Conservation (phyloP, 2,329 filamentous ascomycete species). For the Neophaeococcomyces aloes region DNA sequence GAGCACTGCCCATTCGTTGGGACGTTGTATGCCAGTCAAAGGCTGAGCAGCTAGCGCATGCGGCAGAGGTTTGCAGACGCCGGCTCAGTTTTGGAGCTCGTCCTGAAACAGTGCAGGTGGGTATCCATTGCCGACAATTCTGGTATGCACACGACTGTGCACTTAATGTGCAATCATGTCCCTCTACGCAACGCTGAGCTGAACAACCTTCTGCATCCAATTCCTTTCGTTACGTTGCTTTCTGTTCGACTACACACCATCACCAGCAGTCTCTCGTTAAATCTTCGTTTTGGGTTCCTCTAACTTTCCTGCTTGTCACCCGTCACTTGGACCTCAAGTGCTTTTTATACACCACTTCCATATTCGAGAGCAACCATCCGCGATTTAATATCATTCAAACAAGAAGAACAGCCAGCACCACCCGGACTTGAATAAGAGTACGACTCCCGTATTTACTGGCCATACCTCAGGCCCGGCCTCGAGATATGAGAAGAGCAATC, state of each 20-base stretch:
- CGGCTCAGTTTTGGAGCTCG: background rate
- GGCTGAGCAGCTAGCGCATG: background rate
- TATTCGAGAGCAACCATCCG: background rate
- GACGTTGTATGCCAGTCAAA: background rate
- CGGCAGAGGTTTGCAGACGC: background rate
- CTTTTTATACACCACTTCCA: background rate
- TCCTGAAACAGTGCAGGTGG: too few species aligned
- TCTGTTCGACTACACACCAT: too few species aligned
- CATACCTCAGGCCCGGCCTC: background rate
- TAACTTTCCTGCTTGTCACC: background rate
- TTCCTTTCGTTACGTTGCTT: background rate
- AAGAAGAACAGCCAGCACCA: background rate
- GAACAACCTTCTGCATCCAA: slow-evolving; percentile 4
- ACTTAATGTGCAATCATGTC: background rate
- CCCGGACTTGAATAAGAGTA: background rate
- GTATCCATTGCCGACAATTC: too few species aligned
- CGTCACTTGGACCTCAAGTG: background rate
- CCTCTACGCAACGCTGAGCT: slow-evolving; percentile 2
- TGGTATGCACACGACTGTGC: too few species aligned
- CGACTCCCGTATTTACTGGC: background rate
- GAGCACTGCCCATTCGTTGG: background rate
- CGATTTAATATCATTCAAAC: too few species aligned
- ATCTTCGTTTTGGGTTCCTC: background rate
- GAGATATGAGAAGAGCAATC: background rate
- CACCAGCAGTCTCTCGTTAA: slow-evolving; percentile 6